Base-by-base conservation (phyloP, 208 protist species). In the Porcisia hertigi region DNA sequence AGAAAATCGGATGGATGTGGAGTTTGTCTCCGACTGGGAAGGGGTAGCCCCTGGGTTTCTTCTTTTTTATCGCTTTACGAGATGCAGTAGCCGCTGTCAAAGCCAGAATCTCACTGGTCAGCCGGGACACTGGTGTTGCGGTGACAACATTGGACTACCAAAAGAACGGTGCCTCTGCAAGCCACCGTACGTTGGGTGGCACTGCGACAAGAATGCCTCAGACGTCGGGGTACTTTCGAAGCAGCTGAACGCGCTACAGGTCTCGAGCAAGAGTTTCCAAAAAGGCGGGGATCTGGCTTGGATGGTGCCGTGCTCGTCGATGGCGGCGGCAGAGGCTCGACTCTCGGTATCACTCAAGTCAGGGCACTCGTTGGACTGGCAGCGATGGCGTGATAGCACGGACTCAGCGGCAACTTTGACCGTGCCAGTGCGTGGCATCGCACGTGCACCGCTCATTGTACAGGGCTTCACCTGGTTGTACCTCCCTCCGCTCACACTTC, bases 11-110 rank as follows among this genome's bases (percentile, higher is more conserved):
- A 39, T 94, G 41, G 54, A 84, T n/a, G 59, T 94, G 23, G 72
- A 86, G 20, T 94, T 96, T 69, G 30, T 73, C 16, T 93, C 89
- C 3, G 81, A 86, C 75, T 94, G 88, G 87, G 85, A 80, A 7
- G 79, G 75, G 23, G 43, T 62, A 12, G 52, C 63, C 1, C 52
- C 77, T 12, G 88, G 90, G 8, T 94, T 96, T 83, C 52, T 88
- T 30, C 62, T 94, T 11, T 85, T 73, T 45, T 94, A 94, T 73
- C 75, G 60, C n/a, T 92, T 94, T 79, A 82, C 80, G 23, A 64
- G 72, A 2, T 75, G 69, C 81, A 65, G 60, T 60, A 59, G 57
- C 4, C 58, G 60, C 41, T 73, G 65, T 69, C 14, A 5, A 12
- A 12, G 62, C 64, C 34, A 74, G 39, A 83, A 83, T 49, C 72